Base-by-base conservation (phyloP, 2,329 filamentous ascomycete genomes). In the Monosporascus sp. region DNA sequence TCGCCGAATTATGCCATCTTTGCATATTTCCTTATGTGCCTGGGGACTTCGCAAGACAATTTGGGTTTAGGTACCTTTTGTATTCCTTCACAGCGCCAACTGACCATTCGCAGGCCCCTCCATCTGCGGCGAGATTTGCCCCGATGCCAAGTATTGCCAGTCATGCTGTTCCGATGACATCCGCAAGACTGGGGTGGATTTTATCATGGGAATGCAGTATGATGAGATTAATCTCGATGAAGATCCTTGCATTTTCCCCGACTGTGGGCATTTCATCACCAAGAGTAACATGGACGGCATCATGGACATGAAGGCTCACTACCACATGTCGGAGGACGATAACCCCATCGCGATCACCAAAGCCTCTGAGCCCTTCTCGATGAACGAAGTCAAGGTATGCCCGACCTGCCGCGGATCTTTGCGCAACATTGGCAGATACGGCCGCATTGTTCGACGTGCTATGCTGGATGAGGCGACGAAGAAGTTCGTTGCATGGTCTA, bases 71-170 rank as follows among this genome's bases (percentile, higher is more conserved):
- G 25, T 25, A 8, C 25, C 8, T 25, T 25, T 8, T 24, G 24
- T 24, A 24, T 24, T 24, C 3, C 24, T 24, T 24, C 24, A n/a
- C 24, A 5, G 6, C 24, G 7, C 25, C 25, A 27, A 3, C 43
- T 25, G 5, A 25, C 22, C 1, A 18, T 25, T 4, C 5, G 3
- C 2, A 60, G 61, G 72, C 39, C 85, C 85, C 1, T 82, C 80
- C 0, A 56, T 87, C 2, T 89, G 86, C 58, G 85, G 86, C 1
- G 86, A 89, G 61, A 54, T 54, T 0, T 90, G 86, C 54, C 85
- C 83, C 0, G 48, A 64, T 2, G 36, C 52, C 2, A 60, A 55
- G 1, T 83, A 74, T 60, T 89, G 86, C 60, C 84, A 88, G 53
- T 56, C 62, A 0, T 89, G 85, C 59, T 75, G 70, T 1, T 60